Percentiles rank a stretch among this genome's conserved stretches.
These are phyloP conservation scores for Cerrena zonata DNA, from an alignment of 1,284 basidiomycete species.

Conservation along the genomic window DNA sequence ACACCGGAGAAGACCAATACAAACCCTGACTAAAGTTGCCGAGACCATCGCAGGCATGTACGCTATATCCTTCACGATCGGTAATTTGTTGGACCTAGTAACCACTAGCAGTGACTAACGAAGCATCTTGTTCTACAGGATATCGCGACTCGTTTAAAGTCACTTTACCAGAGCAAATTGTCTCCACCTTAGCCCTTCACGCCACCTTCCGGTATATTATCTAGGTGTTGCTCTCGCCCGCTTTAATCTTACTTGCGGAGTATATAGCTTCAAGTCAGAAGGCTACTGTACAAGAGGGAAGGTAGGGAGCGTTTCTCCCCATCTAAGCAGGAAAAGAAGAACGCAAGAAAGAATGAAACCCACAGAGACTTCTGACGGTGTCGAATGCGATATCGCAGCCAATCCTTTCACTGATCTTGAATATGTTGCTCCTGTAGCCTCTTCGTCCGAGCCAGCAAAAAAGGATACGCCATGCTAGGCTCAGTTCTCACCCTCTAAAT, in stretches of 20 bases:
- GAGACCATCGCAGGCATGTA: slow-evolving; percentile 56
- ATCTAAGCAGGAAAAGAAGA: slow-evolving; percentile 41
- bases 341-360: slow-evolving; percentile 64
- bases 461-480: no score
- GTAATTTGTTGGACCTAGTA: background rate
- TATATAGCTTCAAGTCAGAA: no score
- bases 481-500: no score
- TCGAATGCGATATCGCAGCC: no score
- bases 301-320: slow-evolving; percentile 5
- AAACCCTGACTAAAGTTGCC: slow-evolving; percentile 47
- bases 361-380: slow-evolving; percentile 23
- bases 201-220: no score
- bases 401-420: no score
- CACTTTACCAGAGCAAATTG: slow-evolving; percentile 56
- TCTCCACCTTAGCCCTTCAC: slow-evolving; percentile 38
- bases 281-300: slow-evolving; percentile 53
- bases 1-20: slow-evolving; percentile 30
- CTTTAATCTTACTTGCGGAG: no score
- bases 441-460: no score
- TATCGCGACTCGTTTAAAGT: slow-evolving; percentile 51
- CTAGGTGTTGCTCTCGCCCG: no score
- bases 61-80: slow-evolving; percentile 7
- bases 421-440: slow-evolving; percentile 5
- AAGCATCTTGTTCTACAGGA: slow-evolving; percentile 62
- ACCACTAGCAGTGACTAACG: slow-evolving; percentile 36